Conservation (phyloP, 495 filamentous ascomycete species). For the Tuber indicum region DNA sequence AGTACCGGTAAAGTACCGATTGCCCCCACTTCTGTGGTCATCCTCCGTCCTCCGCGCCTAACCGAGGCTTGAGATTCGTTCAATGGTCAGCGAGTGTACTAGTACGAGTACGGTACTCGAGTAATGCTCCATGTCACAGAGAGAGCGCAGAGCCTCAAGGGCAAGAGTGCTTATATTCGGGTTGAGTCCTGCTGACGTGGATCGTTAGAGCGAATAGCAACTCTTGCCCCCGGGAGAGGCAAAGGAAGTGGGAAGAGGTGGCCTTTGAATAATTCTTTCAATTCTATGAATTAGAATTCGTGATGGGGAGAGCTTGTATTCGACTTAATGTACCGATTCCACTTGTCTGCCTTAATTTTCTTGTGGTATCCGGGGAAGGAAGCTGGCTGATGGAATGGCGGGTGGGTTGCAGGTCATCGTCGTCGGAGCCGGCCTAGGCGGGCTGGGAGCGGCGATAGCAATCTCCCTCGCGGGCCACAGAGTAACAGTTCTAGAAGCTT, state of each 20-base stretch:
- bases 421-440: conserved; percentile 63
- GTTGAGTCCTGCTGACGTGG: background rate
- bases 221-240: background rate
- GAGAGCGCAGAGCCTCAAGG: background rate
- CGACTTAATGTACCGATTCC: background rate
- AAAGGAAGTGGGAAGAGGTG: background rate
- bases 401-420: conserved; percentile 48
- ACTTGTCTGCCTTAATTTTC: background rate
- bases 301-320: background rate
- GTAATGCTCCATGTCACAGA: too few species aligned
- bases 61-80: background rate
- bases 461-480: conserved; percentile 55
- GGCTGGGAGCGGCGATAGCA: conserved; percentile 59
- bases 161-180: background rate
- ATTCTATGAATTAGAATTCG: background rate
- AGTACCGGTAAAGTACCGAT: background rate
- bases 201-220: background rate
- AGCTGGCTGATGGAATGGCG: conserved; percentile 12
- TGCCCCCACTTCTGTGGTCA: background rate
- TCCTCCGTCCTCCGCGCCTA: background rate
- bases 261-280: background rate
- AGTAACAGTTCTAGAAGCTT: conserved; percentile 58
- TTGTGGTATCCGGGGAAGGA: background rate
- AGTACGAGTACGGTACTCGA: too few species aligned
- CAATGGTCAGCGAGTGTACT: background rate